Percentiles rank a stretch among this genome's conserved stretches.
Evolutionary conservation across 1,284 basidiomycete genomes (phyloP).

Genomic region (Singerocomus inundabilis): DNA sequence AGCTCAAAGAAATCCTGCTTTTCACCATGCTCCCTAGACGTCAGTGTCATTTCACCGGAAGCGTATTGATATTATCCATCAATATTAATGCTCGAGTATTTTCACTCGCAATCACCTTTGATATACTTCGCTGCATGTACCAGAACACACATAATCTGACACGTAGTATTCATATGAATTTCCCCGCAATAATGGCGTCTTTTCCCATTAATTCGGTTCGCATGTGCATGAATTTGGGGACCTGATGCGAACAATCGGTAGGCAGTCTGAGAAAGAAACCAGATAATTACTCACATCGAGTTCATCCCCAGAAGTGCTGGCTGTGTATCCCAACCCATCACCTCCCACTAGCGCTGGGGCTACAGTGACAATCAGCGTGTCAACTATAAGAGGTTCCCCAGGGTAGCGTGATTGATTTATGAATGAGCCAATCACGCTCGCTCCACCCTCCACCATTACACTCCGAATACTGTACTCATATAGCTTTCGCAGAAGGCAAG

Average conservation of each 20-base stretch:
- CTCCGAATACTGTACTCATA: conserved; percentile 57
- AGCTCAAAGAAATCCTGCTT: conserved; percentile 61
- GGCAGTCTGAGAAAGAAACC: not conserved
- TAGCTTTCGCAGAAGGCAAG: conserved; percentile 52
- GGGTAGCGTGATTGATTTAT: conserved; percentile 36
- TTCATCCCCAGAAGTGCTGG: conserved; percentile 12
- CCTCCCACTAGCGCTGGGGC: conserved; percentile 79
- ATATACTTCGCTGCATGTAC: not conserved
- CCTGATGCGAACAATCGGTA: conserved; percentile 20
- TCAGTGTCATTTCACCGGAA: not conserved
- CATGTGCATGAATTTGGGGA: conserved; percentile 33
- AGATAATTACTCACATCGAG: conserved; percentile 13
- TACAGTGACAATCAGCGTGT: conserved; percentile 78
- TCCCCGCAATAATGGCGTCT: conserved; percentile 42
- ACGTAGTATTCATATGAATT: conserved; percentile 13
- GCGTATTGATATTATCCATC: conserved; percentile 2
- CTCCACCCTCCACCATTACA: conserved; percentile 96
- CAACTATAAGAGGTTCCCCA: conserved; percentile 38
- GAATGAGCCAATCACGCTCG: conserved; percentile 79
- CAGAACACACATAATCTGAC: not conserved
- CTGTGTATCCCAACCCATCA: conserved; percentile 63
- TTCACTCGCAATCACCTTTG: not conserved
- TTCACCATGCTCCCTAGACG: conserved; percentile 31
- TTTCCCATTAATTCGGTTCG: conserved; percentile 41
- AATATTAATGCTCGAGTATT: not conserved